These are phyloP conservation scores for Aspergillus pseudoviridinutans DNA, from an alignment of 2,329 filamentous ascomycete genomes.

Conservation along the genomic window DNA sequence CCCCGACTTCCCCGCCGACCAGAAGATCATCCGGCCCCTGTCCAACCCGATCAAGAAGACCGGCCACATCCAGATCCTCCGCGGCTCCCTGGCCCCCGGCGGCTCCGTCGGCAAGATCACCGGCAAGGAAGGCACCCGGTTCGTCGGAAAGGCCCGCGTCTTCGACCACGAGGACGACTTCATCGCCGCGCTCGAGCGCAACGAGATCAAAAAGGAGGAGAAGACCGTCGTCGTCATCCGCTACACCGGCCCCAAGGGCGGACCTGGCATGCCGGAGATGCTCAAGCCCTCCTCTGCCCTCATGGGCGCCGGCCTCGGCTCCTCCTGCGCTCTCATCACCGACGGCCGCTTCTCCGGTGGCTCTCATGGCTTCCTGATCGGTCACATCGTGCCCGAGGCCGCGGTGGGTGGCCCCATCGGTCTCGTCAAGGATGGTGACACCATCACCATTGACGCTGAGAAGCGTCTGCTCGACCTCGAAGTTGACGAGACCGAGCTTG, in stretches of 20 bases:
- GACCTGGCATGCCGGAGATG: constrained; percentile 72
- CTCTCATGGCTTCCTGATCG: constrained; percentile 81
- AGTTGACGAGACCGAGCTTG: constrained; percentile 63
- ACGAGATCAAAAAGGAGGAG: constrained; percentile 69
- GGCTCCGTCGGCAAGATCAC: constrained; percentile 73
- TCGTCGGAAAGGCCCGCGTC: constrained; percentile 66
- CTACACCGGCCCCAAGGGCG: constrained; percentile 70
- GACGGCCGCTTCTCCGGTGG: constrained; percentile 64
- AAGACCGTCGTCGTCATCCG: constrained; percentile 74
- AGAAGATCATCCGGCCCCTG: constrained; percentile 66
- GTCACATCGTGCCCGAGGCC: constrained; percentile 83
- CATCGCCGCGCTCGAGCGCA: constrained; percentile 62
- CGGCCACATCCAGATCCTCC: constrained; percentile 70
- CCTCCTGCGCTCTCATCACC: constrained; percentile 68
- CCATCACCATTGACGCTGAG: constrained; percentile 77
- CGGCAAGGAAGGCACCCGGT: constrained; percentile 66
- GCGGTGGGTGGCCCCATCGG: constrained; percentile 81
- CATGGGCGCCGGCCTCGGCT: constrained; percentile 68
- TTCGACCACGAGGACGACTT: constrained; percentile 69
- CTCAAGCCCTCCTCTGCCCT: constrained; percentile 68
- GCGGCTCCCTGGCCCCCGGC: constrained; percentile 65
- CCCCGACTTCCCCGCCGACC: constrained; percentile 62
- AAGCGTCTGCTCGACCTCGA: constrained; percentile 63
- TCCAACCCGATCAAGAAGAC: constrained; percentile 66
- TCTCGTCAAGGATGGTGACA: constrained; percentile 75